Evolutionary conservation across 495 filamentous ascomycete genomes (phyloP).

Genomic region (Penicillium diatomitis): DNA sequence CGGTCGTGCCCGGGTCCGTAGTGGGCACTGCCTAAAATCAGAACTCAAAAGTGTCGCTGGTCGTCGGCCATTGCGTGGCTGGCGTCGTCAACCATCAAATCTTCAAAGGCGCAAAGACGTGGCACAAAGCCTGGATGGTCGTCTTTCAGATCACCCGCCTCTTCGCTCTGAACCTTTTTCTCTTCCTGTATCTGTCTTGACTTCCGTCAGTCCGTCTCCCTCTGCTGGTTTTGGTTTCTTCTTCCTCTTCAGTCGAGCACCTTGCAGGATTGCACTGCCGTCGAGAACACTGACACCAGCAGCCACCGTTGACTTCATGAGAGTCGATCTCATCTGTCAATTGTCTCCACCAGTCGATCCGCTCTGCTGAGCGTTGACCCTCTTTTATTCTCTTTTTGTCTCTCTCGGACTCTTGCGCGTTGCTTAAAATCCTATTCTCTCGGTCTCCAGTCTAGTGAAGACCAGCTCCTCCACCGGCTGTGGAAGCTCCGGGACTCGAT

Average conservation of each 20-base stretch:
- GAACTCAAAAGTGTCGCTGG: no score
- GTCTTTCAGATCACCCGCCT: no score
- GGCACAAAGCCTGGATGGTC: no score
- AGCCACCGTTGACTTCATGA: background rate
- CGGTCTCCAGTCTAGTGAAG: no score
- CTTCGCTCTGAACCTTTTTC: no score
- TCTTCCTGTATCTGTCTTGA: no score
- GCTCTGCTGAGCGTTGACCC: background rate
- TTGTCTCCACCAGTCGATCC: background rate
- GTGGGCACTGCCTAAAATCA: background rate
- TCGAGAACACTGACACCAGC: background rate
- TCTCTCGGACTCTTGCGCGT: background rate
- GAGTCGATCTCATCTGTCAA: background rate
- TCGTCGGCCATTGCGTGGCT: conserved; percentile 23
- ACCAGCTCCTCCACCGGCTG: background rate
- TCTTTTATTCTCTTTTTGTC: background rate
- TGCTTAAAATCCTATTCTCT: no score
- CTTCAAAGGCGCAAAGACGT: conserved; percentile 1
- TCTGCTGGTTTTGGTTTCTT: background rate
- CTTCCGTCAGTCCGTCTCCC: background rate
- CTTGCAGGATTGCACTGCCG: no score
- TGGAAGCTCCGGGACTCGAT: conserved; percentile 3
- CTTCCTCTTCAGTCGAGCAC: background rate
- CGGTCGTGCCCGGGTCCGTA: no score
- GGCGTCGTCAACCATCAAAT: conserved; percentile 20